These are phyloP conservation scores for Bertia moriformis DNA, from an alignment of 2,329 filamentous ascomycete genomes.

Conservation along the genomic window DNA sequence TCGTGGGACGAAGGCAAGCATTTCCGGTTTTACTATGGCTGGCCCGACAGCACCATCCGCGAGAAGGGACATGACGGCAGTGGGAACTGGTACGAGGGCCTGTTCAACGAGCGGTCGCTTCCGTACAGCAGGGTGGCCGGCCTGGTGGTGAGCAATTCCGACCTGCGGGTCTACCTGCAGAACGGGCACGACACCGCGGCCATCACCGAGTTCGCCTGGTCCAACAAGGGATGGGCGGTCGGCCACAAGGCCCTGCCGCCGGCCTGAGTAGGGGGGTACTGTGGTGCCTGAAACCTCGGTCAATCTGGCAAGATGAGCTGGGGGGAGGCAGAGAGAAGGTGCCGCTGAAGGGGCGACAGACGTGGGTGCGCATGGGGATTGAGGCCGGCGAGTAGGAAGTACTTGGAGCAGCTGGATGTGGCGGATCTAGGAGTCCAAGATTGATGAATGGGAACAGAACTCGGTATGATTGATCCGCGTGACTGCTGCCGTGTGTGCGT, in stretches of 20 bases:
- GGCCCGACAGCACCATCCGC: constrained; percentile 1
- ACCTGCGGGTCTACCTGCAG: constrained; percentile 6
- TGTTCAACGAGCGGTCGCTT: constrained; percentile 3
- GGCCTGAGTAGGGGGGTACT: constrained; percentile 3
- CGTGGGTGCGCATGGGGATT: too few species aligned
- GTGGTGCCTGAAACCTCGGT: too few species aligned
- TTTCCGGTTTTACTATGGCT: constrained; percentile 6
- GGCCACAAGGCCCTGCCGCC: constrained; percentile 2
- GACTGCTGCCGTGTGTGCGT: too few species aligned
- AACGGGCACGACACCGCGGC: constrained; percentile 3
- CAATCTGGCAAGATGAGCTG: too few species aligned
- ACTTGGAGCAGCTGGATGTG: too few species aligned
- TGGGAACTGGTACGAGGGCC: constrained; percentile 5
- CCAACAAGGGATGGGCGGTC: constrained; percentile 2
- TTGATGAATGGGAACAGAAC: too few species aligned
- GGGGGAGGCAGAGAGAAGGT: too few species aligned
- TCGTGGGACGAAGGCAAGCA: constrained; percentile 1
- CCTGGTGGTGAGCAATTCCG: background rate
- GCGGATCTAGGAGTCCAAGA: too few species aligned
- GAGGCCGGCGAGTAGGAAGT: too few species aligned
- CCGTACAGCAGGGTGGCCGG: constrained; percentile 3
- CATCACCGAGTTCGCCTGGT: constrained; percentile 5
- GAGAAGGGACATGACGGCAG: constrained; percentile 4
- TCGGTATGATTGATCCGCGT: too few species aligned
- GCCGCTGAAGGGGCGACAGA: too few species aligned